phyloP scores from a whole-genome alignment of 2,329 filamentous ascomycete genomes.

The Arthrobotrys conoides region DNA sequence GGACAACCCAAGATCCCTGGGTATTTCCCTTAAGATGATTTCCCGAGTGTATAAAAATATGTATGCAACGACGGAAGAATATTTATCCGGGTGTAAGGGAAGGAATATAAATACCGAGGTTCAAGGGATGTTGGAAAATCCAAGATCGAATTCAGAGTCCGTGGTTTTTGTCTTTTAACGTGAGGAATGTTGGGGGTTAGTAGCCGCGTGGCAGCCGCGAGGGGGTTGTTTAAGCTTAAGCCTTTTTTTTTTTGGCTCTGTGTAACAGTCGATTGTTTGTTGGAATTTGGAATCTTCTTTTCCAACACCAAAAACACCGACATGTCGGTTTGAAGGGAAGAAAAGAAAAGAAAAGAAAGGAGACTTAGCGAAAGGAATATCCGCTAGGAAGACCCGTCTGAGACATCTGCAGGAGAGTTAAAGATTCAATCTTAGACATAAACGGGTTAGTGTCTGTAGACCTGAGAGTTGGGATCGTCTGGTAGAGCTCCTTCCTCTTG shows the following conservation, averaged over 20 bases:
- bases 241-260: constrained; percentile 17
- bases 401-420: constrained; percentile 3
- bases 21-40: constrained; percentile 4
- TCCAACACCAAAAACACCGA: background rate
- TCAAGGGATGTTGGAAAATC: background rate
- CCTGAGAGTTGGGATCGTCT: constrained; percentile 1
- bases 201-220: constrained; percentile 32
- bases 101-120: constrained; percentile 9
- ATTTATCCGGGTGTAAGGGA: constrained; percentile 33
- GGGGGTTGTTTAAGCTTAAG: constrained; percentile 29
- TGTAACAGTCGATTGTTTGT: constrained; percentile 59
- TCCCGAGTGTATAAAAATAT: no score
- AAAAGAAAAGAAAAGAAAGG: background rate
- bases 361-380: background rate
- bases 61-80: constrained; percentile 36
- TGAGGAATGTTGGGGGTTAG: background rate
- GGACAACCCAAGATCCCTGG: background rate
- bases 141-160: no score
- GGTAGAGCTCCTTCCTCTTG: constrained; percentile 6
- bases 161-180: no score
- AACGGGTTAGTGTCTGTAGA: constrained; percentile 3
- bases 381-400: constrained; percentile 2
- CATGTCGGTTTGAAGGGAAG: background rate
- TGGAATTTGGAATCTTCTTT: constrained; percentile 29
- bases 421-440: constrained; percentile 4